Percentiles rank a stretch among this genome's conserved stretches.
These are phyloP conservation scores for Cladosporium sp. DNA, from an alignment of 2,329 filamentous ascomycete species.

Conservation along the genomic window DNA sequence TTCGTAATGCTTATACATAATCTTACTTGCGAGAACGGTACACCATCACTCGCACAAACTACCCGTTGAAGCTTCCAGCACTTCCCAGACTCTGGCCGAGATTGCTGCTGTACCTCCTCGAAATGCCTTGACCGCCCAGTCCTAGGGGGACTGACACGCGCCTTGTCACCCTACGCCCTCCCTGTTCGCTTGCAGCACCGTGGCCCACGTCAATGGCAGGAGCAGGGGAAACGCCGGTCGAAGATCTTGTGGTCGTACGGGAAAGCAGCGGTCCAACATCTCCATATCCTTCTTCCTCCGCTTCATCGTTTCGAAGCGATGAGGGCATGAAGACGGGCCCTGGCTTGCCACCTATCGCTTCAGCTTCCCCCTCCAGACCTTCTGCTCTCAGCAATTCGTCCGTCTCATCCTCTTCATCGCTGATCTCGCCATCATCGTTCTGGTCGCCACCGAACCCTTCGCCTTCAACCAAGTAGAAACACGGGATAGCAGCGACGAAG, in stretches of 20 bases:
- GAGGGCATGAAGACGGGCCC: slow-evolving; percentile 19
- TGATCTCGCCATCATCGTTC: slow-evolving; percentile 35
- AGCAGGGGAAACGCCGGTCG: slow-evolving; percentile 27
- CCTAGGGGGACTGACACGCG: slow-evolving; percentile 47
- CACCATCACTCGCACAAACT: not conserved
- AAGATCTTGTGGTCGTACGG: slow-evolving; percentile 34
- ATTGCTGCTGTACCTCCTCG: slow-evolving; percentile 47
- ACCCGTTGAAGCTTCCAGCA: slow-evolving; percentile 28
- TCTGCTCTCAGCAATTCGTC: slow-evolving; percentile 23
- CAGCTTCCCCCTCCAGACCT: slow-evolving; percentile 27
- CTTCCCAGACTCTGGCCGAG: slow-evolving; percentile 42
- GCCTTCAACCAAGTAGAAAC: slow-evolving; percentile 72
- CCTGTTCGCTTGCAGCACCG: slow-evolving; percentile 22
- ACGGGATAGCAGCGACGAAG: slow-evolving; percentile 66
- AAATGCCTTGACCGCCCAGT: slow-evolving; percentile 45
- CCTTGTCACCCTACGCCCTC: slow-evolving; percentile 33
- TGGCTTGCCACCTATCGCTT: slow-evolving; percentile 25
- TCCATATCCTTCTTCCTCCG: slow-evolving; percentile 43
- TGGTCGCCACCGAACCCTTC: slow-evolving; percentile 60
- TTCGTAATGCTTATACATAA: not conserved
- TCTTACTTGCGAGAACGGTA: not conserved
- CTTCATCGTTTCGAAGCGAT: slow-evolving; percentile 17
- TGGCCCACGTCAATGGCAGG: slow-evolving; percentile 26
- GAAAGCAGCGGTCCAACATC: slow-evolving; percentile 39
- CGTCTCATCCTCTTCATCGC: slow-evolving; percentile 38